Percentiles rank a stretch among this genome's conserved stretches.
Conservation (phyloP, 768 basidiomycete genomes). For the Boletellus emodensis region DNA sequence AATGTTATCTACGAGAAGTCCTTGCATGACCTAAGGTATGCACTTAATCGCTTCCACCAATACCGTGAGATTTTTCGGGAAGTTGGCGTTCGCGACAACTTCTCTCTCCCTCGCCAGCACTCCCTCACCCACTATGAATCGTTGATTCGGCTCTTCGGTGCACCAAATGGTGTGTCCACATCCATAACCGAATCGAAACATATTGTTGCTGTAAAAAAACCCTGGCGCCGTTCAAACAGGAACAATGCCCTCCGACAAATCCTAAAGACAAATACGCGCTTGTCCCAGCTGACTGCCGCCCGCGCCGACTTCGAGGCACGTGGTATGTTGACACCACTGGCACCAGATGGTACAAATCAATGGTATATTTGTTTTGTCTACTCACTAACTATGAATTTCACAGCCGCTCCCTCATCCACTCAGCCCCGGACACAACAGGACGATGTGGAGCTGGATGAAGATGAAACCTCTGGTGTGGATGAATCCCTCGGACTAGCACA, state of each 20-base stretch:
- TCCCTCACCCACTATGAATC: slow-evolving; percentile 28
- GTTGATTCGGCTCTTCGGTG: slow-evolving; percentile 28
- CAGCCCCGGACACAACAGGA: too few relatives aligned
- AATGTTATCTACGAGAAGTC: slow-evolving; percentile 18
- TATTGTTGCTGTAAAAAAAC: slow-evolving; percentile 35
- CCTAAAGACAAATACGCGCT: too few relatives aligned
- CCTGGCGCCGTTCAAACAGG: slow-evolving; percentile 28
- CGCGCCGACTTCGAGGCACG: too few relatives aligned
- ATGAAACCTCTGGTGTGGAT: too few relatives aligned
- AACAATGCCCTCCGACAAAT: slow-evolving; percentile 22
- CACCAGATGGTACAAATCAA: too few relatives aligned
- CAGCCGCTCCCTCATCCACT: too few relatives aligned
- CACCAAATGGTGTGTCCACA: slow-evolving; percentile 34
- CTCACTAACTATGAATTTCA: too few relatives aligned
- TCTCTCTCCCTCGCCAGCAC: slow-evolving; percentile 33
- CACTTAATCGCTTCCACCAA: slow-evolving; percentile 22
- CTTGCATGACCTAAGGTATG: slow-evolving; percentile 17
- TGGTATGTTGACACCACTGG: too few relatives aligned
- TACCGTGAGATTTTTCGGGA: slow-evolving; percentile 18
- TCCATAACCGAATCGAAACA: slow-evolving; percentile 38
- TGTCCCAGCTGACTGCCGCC: too few relatives aligned
- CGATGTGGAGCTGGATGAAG: too few relatives aligned
- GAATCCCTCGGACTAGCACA: too few relatives aligned
- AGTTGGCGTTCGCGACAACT: slow-evolving; percentile 12
- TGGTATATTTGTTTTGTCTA: too few relatives aligned